phyloP scores from a whole-genome alignment of 1,139 yeast genomes.

The Scheffersomyces insectosa region DNA sequence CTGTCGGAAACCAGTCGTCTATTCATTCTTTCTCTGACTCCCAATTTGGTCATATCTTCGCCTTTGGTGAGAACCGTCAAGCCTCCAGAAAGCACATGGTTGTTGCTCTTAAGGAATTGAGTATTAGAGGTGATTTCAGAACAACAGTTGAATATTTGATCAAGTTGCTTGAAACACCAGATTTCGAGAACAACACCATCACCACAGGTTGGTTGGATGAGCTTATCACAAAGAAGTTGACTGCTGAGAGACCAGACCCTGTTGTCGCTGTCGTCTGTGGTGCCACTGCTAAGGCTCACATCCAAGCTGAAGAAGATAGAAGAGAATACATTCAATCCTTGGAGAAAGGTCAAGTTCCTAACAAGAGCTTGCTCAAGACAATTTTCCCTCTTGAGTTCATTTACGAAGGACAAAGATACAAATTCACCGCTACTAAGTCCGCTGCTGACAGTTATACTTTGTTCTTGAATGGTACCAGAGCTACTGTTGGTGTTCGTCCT shows the following conservation, averaged over 20 bases:
- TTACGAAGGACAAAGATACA: slow-evolving; percentile 89
- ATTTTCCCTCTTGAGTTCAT: slow-evolving; percentile 92
- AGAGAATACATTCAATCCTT: slow-evolving; percentile 68
- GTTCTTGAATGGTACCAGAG: slow-evolving; percentile 90
- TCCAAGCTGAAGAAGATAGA: slow-evolving; percentile 72
- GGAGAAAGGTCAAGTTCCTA: slow-evolving; percentile 95
- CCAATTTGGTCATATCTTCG: slow-evolving; percentile 97
- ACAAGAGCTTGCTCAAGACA: slow-evolving; percentile 75
- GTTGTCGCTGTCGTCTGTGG: slow-evolving; percentile 92
- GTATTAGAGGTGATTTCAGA: slow-evolving; percentile 97
- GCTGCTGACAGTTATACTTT: slow-evolving; percentile 82
- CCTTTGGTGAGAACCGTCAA: slow-evolving; percentile 97
- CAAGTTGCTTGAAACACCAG: slow-evolving; percentile 92
- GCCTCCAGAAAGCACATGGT: slow-evolving; percentile 99
- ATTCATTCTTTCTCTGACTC: slow-evolving; percentile 98
- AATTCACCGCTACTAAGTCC: slow-evolving; percentile 93
- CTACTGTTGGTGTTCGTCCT: slow-evolving; percentile 81
- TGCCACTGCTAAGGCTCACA: slow-evolving; percentile 92
- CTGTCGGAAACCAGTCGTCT: slow-evolving; percentile 94
- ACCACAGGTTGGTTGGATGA: slow-evolving; percentile 99
- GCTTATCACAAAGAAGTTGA: slow-evolving; percentile 84
- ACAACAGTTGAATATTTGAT: slow-evolving; percentile 97
- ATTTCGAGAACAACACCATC: slow-evolving; percentile 91
- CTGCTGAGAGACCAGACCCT: slow-evolving; percentile 96
- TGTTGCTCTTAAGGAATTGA: slow-evolving; percentile 92